phyloP scores from a whole-genome alignment of 2,329 filamentous ascomycete genomes.

The Diplodia scrobiculata region DNA sequence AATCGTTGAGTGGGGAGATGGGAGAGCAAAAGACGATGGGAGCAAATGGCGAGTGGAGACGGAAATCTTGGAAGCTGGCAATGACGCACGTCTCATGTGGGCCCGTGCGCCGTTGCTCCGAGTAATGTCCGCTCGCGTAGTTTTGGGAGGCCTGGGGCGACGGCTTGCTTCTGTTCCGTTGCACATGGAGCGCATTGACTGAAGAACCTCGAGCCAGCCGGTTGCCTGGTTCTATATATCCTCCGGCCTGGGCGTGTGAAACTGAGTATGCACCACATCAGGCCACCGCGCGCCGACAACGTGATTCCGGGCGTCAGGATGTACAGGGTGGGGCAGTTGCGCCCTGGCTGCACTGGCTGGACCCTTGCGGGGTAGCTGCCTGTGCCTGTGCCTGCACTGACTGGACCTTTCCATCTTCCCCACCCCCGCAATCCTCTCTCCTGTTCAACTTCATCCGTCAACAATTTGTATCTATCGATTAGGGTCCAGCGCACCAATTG shows the following conservation, averaged over 20 bases:
- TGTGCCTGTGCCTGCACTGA: no score
- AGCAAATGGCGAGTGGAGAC: constrained; percentile 3
- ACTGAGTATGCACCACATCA: background rate
- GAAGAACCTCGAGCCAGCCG: background rate
- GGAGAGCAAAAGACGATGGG: constrained; percentile 6
- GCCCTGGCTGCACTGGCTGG: background rate
- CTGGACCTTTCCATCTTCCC: background rate
- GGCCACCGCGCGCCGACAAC: background rate
- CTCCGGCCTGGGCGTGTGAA: background rate
- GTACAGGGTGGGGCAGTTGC: constrained; percentile 10
- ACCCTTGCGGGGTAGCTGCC: constrained; percentile 22
- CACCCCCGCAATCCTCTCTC: background rate
- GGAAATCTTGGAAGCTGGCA: constrained; percentile 21
- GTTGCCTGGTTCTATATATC: background rate
- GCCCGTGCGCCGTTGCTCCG: background rate
- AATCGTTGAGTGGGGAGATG: constrained; percentile 8
- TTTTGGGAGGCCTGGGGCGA: background rate
- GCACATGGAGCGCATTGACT: background rate
- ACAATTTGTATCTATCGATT: background rate
- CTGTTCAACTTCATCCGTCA: background rate
- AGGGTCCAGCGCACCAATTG: background rate
- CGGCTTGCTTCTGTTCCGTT: background rate
- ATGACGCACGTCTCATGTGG: constrained; percentile 19
- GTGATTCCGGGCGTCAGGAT: constrained; percentile 6
- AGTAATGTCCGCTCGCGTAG: background rate